A percentile compares a stretch with the other conserved stretches of the same genome.
Evolutionary conservation across 192 early-diverging fungal genomes (phyloP).

Genomic region (Coemansia sp.): DNA sequence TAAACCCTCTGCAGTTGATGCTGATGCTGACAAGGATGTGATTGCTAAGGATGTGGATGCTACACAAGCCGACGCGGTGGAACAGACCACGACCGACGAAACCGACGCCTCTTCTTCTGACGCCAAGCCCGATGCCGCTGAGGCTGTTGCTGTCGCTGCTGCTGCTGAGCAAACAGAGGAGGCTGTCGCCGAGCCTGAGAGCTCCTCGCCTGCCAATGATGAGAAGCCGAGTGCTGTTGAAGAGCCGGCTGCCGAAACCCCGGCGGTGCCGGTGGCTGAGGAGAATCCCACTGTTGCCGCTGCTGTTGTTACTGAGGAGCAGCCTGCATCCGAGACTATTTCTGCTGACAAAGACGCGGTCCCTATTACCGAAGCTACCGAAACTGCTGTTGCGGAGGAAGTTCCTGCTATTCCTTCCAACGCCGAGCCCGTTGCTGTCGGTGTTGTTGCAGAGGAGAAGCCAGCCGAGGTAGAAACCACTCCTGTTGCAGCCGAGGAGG

Average conservation of each 20-base stretch:
- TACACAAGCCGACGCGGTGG: neutral
- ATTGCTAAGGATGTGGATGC: constrained; percentile 2
- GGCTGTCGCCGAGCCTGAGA: constrained; percentile 6
- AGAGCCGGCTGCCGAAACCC: too few species aligned
- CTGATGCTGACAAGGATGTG: constrained; percentile 17
- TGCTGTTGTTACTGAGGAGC: neutral
- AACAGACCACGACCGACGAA: neutral
- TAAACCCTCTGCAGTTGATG: neutral
- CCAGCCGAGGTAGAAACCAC: neutral
- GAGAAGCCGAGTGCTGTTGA: neutral
- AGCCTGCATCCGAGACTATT: neutral
- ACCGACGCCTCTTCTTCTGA: constrained; percentile 10
- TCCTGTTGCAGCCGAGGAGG: neutral
- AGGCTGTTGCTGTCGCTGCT: constrained; percentile 3
- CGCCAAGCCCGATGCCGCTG: constrained; percentile 1
- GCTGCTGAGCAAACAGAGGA: constrained; percentile 9
- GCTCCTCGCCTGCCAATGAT: neutral
- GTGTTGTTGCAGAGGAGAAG: neutral
- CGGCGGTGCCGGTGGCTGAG: constrained; percentile 6
- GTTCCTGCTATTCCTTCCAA: neutral
- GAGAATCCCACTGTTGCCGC: neutral
- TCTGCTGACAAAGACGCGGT: constrained; percentile 6
- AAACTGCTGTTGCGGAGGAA: constrained; percentile 6
- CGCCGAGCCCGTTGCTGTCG: constrained; percentile 3
- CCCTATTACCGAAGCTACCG: constrained; percentile 10